phyloP scores from a whole-genome alignment of 2,329 filamentous ascomycete genomes.

The Calonectria honghensis region DNA sequence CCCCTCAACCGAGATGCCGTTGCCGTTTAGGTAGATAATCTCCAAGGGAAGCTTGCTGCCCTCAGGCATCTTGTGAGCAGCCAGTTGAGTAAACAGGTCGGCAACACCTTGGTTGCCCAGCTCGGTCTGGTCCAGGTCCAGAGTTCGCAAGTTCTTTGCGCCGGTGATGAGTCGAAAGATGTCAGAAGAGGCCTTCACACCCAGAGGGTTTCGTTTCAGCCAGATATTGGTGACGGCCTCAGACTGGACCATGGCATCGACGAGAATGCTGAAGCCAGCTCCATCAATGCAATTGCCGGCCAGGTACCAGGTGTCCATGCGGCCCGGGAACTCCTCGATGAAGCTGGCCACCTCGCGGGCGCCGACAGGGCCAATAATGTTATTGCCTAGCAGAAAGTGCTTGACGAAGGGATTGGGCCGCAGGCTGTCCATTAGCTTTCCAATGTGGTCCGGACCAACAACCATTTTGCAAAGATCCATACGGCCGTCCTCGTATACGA shows the following conservation, averaged over 20 bases:
- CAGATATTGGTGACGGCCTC: conserved; percentile 69
- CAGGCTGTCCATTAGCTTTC: conserved; percentile 69
- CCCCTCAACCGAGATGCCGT: conserved; percentile 58
- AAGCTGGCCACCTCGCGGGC: conserved; percentile 68
- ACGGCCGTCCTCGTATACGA: conserved; percentile 70
- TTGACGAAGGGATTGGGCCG: conserved; percentile 67
- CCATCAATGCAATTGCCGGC: conserved; percentile 72
- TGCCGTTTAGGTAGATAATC: conserved; percentile 62
- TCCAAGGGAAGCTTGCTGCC: conserved; percentile 57
- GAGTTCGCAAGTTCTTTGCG: conserved; percentile 65
- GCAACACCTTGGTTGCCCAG: conserved; percentile 68
- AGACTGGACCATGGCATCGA: conserved; percentile 66
- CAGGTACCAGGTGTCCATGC: conserved; percentile 74
- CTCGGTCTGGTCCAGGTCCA: conserved; percentile 73
- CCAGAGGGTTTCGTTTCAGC: conserved; percentile 73
- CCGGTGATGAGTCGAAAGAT: conserved; percentile 67
- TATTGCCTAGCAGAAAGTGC: conserved; percentile 73
- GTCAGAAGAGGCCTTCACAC: conserved; percentile 60
- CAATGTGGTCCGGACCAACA: conserved; percentile 70
- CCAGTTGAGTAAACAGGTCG: conserved; percentile 64
- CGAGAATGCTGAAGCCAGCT: conserved; percentile 63
- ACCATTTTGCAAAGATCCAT: conserved; percentile 75
- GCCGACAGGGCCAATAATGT: conserved; percentile 70
- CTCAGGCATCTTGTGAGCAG: conserved; percentile 54
- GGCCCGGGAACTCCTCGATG: conserved; percentile 65